These are phyloP conservation scores for Penicillium sp. DNA, from an alignment of 2,329 filamentous ascomycete species.

Conservation along the genomic window DNA sequence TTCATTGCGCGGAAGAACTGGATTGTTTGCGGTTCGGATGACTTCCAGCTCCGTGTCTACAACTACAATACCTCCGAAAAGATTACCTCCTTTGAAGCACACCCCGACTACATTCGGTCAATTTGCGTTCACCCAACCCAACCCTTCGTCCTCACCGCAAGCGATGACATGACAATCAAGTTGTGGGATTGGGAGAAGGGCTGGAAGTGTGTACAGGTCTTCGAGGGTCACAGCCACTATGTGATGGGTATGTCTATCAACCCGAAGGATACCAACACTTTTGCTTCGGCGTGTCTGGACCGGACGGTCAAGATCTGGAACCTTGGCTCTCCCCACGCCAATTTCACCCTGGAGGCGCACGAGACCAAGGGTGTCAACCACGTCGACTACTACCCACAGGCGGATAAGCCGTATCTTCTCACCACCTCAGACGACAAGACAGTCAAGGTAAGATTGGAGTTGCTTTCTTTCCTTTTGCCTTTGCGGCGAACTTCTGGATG, in stretches of 20 bases:
- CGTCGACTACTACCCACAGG: conserved; percentile 76
- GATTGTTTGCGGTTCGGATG: conserved; percentile 92
- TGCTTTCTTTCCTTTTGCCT: background rate
- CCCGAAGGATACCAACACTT: conserved; percentile 90
- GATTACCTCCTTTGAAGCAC: conserved; percentile 93
- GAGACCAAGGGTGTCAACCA: conserved; percentile 98
- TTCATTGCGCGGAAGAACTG: conserved; percentile 98
- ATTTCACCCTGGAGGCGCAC: conserved; percentile 94
- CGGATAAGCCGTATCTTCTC: conserved; percentile 75
- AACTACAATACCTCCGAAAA: conserved; percentile 99
- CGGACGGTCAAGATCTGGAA: conserved; percentile 98
- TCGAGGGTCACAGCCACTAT: conserved; percentile 93
- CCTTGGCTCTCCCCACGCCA: conserved; percentile 84
- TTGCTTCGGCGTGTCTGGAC: conserved; percentile 91
- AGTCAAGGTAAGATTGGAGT: conserved; percentile 58
- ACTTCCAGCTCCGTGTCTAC: conserved; percentile 85
- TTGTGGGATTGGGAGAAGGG: conserved; percentile 98
- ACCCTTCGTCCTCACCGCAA: conserved; percentile 91
- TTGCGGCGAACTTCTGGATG: background rate
- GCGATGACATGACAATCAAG: conserved; percentile 98
- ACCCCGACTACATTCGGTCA: conserved; percentile 96
- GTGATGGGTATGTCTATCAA: conserved; percentile 97
- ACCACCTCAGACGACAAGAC: conserved; percentile 96
- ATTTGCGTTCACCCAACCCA: conserved; percentile 94
- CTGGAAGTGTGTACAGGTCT: conserved; percentile 97